These are phyloP conservation scores for Colletotrichum acutatum DNA, from an alignment of 2,329 filamentous ascomycete species.

Conservation along the genomic window DNA sequence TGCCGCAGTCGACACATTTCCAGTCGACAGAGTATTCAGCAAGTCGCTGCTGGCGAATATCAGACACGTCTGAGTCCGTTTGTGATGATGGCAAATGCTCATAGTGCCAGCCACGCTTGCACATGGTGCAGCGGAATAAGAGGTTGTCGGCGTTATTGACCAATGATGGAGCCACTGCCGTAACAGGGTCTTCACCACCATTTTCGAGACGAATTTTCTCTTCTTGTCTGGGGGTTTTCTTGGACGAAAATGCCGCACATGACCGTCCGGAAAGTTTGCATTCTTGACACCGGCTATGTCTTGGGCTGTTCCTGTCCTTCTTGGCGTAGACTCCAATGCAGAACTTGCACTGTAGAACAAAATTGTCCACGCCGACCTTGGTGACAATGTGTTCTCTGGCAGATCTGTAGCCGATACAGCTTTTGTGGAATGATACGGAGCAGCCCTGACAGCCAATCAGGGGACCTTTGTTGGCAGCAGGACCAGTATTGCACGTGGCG, in stretches of 20 bases:
- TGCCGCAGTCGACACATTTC: constrained; percentile 82
- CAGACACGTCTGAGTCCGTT: constrained; percentile 37
- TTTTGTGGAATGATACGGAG: constrained; percentile 83
- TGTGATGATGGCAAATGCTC: constrained; percentile 71
- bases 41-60: constrained; percentile 70
- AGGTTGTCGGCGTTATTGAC: constrained; percentile 82
- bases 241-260: constrained; percentile 80
- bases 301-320: constrained; percentile 77
- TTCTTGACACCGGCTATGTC: constrained; percentile 75
- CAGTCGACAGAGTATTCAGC: constrained; percentile 80
- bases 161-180: constrained; percentile 67
- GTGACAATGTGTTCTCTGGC: constrained; percentile 88
- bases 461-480: constrained; percentile 69
- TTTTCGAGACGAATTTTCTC: constrained; percentile 86
- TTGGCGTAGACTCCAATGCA: constrained; percentile 78
- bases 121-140: constrained; percentile 84
- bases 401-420: constrained; percentile 80
- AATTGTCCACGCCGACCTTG: constrained; percentile 80
- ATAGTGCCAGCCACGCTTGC: constrained; percentile 84
- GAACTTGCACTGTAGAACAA: constrained; percentile 89
- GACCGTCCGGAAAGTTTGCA: constrained; percentile 75
- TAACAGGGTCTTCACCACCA: constrained; percentile 80
- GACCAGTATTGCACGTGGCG: constrained; percentile 73
- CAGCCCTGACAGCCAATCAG: constrained; percentile 94
- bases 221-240: constrained; percentile 81